Evolutionary conservation across 768 basidiomycete genomes (phyloP), one percentile per base, ranked within the genome.

Genomic region (Calocybe cyanea): DNA sequence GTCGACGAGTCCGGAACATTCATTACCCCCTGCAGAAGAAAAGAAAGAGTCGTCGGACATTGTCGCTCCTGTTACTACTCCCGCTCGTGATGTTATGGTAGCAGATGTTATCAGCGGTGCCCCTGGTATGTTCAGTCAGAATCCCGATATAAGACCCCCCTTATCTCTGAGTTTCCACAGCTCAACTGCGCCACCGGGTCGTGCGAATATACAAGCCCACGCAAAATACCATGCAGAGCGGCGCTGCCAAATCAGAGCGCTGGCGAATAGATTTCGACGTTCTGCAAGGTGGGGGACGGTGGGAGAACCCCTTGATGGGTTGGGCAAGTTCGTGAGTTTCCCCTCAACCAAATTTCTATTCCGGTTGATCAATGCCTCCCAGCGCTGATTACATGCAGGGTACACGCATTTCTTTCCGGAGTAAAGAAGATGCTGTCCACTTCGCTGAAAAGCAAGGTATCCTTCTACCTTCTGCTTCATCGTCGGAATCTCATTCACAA

Each of bases 231-330:
- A 97, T 95, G 82, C 93, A 97, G 67, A 93, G 91, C 43, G 95
- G 91, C 39, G 76, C 83, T 33, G 83, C 81, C 42, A 93, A 93
- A 66, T 79, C 81, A 9, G 78, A 86, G 54, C 83, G 87, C 56
- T 99, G 95, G 95, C 75, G 91, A 53, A 81, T 99, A 58, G 95
- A 98, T 65, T 98, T 85, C 73, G 95, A 98, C 57, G 82, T 82
- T 46, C 71, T 97, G n/a, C 81, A 80, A 47, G 92, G 94, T 25
- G 83, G 78, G 21, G 92, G 90, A 10, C 78, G 95, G 41, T 99
- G 95, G 95, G 93, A 97, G 76, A 99, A 98, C 61, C 91, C 92
- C 3, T 64, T 99, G 54, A 99, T 98, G 91, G 95, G 95, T 35
- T 99, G 80, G 75, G 94, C 93, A 0, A 89, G 85, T 71, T 92